Base-by-base conservation (phyloP, 345 rosid genomes). In the Citrus hindsii region DNA sequence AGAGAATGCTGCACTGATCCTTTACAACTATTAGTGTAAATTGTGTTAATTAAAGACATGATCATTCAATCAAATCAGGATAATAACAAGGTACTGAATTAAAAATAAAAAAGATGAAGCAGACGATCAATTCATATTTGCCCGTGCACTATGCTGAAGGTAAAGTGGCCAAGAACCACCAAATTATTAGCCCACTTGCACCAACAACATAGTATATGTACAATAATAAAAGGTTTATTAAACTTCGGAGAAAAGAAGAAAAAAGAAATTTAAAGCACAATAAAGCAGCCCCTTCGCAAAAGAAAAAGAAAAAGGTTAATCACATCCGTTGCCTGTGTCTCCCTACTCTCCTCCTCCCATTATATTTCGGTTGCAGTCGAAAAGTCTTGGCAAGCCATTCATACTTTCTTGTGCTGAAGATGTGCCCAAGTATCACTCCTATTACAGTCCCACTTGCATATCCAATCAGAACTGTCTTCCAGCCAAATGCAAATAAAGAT, bases 391-490 rank as follows among this genome's bases (percentile, higher is more conserved):
- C 19, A 60, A 73, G 56, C 76, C 80, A 79, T 24, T 67, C 76
- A 59, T 22, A 40, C 38, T 64, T 76, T 40, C 71, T 65, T 8
- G 46, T 4, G 48, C 3, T 7, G 25, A 74, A 61, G 14, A 28
- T 63, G 65, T 58, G 21, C 13, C 83, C 82, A 19, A 75, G 58
- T 53, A 75, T n/a, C 30, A 69, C 22, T 32, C 85, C 80, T 25
- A 71, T n/a, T 28, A 79, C 30, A 4, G 71, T 9, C 16, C 84
- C 74, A 38, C 27, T 46, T 63, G 32, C 82, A 46, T 75, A 82
- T 37, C 82, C 79, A 0, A 73, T 32, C 14, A 66, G 1, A 9
- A 75, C 63, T 13, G 65, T n/a, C 51, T 13, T 32, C 84, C 79
- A 78, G 9, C 21, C 71, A 18, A 78, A 25, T 28, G 38, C 65